Percentiles rank a stretch among this genome's conserved stretches.
Conservation (phyloP, 2,329 filamentous ascomycete species). For the Emmonsiellopsis sp. region DNA sequence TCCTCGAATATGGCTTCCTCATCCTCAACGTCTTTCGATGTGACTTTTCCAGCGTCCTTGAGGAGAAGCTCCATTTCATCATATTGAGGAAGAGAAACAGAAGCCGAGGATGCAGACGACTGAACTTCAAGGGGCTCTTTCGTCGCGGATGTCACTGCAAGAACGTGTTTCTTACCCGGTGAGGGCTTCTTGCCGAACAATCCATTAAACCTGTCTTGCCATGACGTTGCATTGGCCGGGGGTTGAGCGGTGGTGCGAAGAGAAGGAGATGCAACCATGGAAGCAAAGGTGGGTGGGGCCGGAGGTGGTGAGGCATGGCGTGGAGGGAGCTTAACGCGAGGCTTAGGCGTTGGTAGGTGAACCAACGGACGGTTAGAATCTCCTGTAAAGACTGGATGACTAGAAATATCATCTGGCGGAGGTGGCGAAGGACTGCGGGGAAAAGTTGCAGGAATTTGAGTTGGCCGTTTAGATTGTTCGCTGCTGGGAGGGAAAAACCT, state of each 20-base stretch:
- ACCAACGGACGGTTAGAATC: constrained; percentile 45
- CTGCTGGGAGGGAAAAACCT: constrained; percentile 39
- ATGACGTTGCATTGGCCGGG: constrained; percentile 43
- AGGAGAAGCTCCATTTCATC: constrained; percentile 27
- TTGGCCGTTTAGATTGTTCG: constrained; percentile 27
- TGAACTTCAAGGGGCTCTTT: constrained; percentile 57
- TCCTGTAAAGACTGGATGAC: constrained; percentile 48
- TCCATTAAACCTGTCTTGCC: constrained; percentile 79
- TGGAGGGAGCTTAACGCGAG: constrained; percentile 74
- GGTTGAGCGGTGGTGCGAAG: constrained; percentile 32
- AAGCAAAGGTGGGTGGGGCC: constrained; percentile 38
- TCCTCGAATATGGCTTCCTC: constrained; percentile 75
- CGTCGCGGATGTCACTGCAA: constrained; percentile 59
- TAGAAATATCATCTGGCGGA: constrained; percentile 48
- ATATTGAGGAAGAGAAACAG: constrained; percentile 58
- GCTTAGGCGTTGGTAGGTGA: constrained; percentile 52
- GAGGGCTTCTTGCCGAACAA: constrained; percentile 58
- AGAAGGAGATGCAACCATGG: constrained; percentile 31
- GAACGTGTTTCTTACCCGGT: constrained; percentile 39
- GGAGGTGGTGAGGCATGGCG: constrained; percentile 32
- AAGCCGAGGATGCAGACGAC: constrained; percentile 45
- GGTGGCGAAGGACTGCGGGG: constrained; percentile 41
- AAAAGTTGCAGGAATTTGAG: constrained; percentile 23
- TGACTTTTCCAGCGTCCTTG: constrained; percentile 38
- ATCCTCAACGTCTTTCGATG: constrained; percentile 63